phyloP scores from a whole-genome alignment of 2,329 filamentous ascomycete species.

The Nothopassalora personata region DNA sequence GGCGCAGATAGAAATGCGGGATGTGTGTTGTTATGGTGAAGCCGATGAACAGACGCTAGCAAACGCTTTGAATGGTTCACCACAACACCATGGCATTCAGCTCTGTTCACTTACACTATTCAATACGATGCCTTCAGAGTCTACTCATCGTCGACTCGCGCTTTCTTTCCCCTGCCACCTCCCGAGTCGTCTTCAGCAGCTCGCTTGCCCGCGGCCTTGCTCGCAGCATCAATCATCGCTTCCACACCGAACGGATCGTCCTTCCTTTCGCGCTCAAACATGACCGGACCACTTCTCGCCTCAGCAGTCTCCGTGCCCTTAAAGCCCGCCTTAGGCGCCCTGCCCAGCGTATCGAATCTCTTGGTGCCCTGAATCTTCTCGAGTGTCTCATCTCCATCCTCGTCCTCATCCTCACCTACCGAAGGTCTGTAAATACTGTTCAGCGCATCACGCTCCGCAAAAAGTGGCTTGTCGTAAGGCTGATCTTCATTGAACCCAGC shows the following conservation, averaged over 20 bases:
- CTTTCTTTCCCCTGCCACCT: conserved; percentile 57
- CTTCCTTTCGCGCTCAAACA: conserved; percentile 81
- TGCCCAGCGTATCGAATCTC: conserved; percentile 83
- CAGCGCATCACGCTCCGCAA: conserved; percentile 91
- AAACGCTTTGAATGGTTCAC: background rate
- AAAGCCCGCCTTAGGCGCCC: conserved; percentile 71
- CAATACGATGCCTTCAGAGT: background rate
- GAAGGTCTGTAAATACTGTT: conserved; percentile 87
- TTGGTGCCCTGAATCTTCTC: conserved; percentile 79
- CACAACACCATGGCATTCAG: background rate
- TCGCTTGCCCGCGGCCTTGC: conserved; percentile 62
- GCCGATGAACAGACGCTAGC: background rate
- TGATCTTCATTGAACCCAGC: conserved; percentile 94
- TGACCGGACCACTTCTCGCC: conserved; percentile 82
- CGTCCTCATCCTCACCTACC: conserved; percentile 64
- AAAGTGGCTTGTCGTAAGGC: conserved; percentile 92
- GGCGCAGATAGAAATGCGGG: background rate
- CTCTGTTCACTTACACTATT: background rate
- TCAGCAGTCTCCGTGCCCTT: conserved; percentile 80
- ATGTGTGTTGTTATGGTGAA: background rate
- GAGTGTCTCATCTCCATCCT: conserved; percentile 74
- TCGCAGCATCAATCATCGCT: conserved; percentile 79
- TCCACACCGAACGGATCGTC: conserved; percentile 89
- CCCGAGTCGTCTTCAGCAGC: conserved; percentile 65
- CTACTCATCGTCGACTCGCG: conserved; percentile 67